A percentile compares a stretch with the other conserved stretches of the same genome.
Evolutionary conservation across 257 asterid genomes (phyloP).

Genomic region (Lycium barbarum): DNA sequence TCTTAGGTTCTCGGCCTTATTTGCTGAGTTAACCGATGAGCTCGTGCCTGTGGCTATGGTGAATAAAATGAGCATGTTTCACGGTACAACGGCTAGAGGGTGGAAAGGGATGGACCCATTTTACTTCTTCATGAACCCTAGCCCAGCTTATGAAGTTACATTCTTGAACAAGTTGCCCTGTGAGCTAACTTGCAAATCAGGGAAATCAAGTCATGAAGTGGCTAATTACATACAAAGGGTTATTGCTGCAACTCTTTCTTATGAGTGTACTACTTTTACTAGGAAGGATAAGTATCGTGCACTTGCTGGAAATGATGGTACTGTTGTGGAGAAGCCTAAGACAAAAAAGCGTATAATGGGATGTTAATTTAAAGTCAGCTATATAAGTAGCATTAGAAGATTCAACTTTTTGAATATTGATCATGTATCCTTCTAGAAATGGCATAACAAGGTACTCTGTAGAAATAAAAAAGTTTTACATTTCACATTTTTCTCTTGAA

Average conservation of each 20-base stretch:
- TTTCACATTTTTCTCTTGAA: background rate
- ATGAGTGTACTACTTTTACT: constrained; percentile 46
- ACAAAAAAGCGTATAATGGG: constrained; percentile 40
- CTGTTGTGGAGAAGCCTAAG: constrained; percentile 38
- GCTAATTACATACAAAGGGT: constrained; percentile 49
- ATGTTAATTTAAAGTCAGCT: constrained; percentile 23
- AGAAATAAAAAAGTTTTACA: background rate
- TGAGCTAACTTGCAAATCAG: constrained; percentile 41
- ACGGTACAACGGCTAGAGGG: constrained; percentile 49
- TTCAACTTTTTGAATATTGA: background rate
- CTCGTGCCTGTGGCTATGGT: constrained; percentile 49
- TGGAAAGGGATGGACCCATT: constrained; percentile 54
- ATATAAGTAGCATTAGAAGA: background rate
- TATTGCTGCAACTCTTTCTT: constrained; percentile 45
- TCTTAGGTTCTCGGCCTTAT: constrained; percentile 46
- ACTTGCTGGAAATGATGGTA: constrained; percentile 53
- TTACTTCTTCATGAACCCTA: constrained; percentile 50
- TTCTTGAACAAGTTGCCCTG: constrained; percentile 43
- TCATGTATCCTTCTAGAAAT: background rate
- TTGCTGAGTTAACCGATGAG: constrained; percentile 48
- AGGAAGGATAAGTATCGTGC: constrained; percentile 52
- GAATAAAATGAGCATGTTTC: constrained; percentile 54
- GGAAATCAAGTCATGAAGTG: constrained; percentile 48
- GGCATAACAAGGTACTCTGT: background rate
- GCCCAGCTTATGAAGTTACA: constrained; percentile 47